These are phyloP conservation scores for Clonostachys rhizophaga DNA, from an alignment of 2,329 filamentous ascomycete species.

Conservation along the genomic window DNA sequence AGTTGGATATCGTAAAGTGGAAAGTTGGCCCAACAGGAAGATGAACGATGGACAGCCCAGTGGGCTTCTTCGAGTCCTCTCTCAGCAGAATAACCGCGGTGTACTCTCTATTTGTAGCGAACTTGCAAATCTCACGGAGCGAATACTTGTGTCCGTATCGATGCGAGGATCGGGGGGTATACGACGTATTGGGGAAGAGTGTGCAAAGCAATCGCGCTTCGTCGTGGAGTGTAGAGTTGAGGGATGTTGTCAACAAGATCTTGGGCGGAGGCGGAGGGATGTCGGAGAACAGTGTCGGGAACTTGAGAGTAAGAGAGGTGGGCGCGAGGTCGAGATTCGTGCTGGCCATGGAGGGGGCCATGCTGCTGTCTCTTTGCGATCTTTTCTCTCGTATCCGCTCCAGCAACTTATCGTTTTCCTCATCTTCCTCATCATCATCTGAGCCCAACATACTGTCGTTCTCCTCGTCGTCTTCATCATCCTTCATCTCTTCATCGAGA, in stretches of 20 bases:
- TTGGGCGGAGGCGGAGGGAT: constrained; percentile 64
- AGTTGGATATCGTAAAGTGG: constrained; percentile 87
- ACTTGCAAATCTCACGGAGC: constrained; percentile 82
- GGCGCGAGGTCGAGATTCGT: constrained; percentile 62
- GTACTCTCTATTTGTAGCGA: constrained; percentile 76
- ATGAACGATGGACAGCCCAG: constrained; percentile 78
- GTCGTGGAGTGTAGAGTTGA: constrained; percentile 83
- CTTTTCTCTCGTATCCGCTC: constrained; percentile 39
- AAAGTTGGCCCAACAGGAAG: constrained; percentile 84
- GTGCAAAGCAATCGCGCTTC: constrained; percentile 74
- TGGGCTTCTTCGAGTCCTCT: constrained; percentile 83
- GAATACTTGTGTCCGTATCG: constrained; percentile 87
- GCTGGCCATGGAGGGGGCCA: constrained; percentile 55
- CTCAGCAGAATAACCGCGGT: constrained; percentile 81
- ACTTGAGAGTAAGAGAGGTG: constrained; percentile 53
- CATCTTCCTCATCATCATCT: constrained; percentile 46
- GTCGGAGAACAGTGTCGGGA: constrained; percentile 58
- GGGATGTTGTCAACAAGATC: constrained; percentile 84
- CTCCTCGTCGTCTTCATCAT: constrained; percentile 50
- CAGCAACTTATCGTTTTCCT: constrained; percentile 33
- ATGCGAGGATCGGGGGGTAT: constrained; percentile 82
- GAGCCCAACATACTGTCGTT: constrained; percentile 78
- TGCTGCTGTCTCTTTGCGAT: constrained; percentile 40
- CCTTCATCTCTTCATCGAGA: constrained; percentile 33
- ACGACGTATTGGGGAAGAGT: constrained; percentile 82